Evolutionary conservation across 495 filamentous ascomycete genomes (phyloP).

Genomic region (Penicillium tannophilum): DNA sequence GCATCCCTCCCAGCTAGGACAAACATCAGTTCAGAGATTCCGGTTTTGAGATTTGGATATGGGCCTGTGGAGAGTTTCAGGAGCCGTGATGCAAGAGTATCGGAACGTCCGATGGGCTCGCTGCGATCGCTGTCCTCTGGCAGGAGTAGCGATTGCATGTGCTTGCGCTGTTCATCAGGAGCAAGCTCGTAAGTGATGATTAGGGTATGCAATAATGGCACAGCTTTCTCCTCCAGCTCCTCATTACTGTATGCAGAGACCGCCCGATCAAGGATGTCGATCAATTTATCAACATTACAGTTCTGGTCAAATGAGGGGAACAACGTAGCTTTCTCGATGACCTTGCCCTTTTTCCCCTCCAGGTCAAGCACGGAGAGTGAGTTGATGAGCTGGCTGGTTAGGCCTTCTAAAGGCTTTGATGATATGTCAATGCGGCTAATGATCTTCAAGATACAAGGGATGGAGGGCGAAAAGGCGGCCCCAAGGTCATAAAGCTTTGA

Average conservation of each 20-base stretch:
- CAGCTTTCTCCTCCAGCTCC: conserved; percentile 66
- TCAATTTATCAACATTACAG: conserved; percentile 65
- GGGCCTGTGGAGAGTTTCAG: conserved; percentile 79
- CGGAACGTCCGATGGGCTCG: conserved; percentile 72
- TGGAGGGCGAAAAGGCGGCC: conserved; percentile 62
- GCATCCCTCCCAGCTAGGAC: conserved; percentile 79
- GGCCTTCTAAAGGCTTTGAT: conserved; percentile 58
- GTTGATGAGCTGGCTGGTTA: conserved; percentile 71
- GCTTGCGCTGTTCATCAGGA: conserved; percentile 58
- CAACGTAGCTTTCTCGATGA: conserved; percentile 47
- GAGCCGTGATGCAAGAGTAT: conserved; percentile 74
- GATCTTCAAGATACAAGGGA: conserved; percentile 73
- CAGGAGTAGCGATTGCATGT: conserved; percentile 69
- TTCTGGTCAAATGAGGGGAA: conserved; percentile 69
- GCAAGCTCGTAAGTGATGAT: conserved; percentile 73
- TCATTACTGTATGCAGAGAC: conserved; percentile 60
- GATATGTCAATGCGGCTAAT: conserved; percentile 60
- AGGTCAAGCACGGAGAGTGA: conserved; percentile 78
- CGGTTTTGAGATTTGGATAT: conserved; percentile 68
- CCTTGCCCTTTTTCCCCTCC: conserved; percentile 45
- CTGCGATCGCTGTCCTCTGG: conserved; percentile 80
- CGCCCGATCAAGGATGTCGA: conserved; percentile 72
- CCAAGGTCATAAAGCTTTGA: conserved; percentile 65
- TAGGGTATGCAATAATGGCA: conserved; percentile 73
- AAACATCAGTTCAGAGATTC: conserved; percentile 81